A percentile compares a stretch with the other conserved stretches of the same genome.
phyloP scores from a whole-genome alignment of 2,329 filamentous ascomycete genomes.

The Stagonosporopsis vannaccii region DNA sequence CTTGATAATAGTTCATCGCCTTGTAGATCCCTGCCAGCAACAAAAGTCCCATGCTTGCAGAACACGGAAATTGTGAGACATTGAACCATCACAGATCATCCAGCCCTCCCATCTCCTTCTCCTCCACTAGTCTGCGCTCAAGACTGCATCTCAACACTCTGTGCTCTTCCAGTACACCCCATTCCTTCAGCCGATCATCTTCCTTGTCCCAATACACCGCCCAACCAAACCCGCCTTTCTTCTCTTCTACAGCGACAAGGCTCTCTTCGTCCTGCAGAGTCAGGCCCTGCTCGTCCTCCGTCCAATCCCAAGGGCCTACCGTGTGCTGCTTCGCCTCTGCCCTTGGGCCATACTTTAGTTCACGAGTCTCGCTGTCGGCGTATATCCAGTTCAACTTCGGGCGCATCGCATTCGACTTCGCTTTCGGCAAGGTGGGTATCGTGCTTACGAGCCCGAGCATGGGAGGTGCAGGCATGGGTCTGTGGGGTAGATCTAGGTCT shows the following conservation, averaged over 20 bases:
- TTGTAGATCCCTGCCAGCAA: neutral
- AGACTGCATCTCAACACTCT: constrained; percentile 55
- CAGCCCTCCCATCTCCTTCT: constrained; percentile 26
- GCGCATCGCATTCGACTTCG: constrained; percentile 13
- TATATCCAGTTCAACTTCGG: constrained; percentile 73
- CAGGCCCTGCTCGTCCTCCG: constrained; percentile 62
- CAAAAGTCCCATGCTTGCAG: neutral
- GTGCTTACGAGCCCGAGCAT: constrained; percentile 60
- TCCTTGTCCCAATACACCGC: constrained; percentile 60
- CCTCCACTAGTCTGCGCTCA: constrained; percentile 49
- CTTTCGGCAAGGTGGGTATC: constrained; percentile 50
- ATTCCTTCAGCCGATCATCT: constrained; percentile 54
- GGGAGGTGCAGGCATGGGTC: constrained; percentile 44
- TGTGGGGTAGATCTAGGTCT: constrained; percentile 50
- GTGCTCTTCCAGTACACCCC: constrained; percentile 49
- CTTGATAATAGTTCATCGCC: neutral
- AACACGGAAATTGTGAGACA: neutral
- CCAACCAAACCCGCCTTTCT: constrained; percentile 57
- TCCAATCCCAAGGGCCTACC: constrained; percentile 85
- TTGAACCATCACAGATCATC: constrained; percentile 11
- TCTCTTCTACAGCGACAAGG: constrained; percentile 64
- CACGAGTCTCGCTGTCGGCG: constrained; percentile 65
- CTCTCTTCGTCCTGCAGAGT: constrained; percentile 63
- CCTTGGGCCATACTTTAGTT: constrained; percentile 71
- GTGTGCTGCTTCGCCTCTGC: constrained; percentile 74